Evolutionary conservation across 164 flowering plant species (phyloP), one percentile per base, ranked within the genome.

Genomic region (Taxillus chinensis): DNA sequence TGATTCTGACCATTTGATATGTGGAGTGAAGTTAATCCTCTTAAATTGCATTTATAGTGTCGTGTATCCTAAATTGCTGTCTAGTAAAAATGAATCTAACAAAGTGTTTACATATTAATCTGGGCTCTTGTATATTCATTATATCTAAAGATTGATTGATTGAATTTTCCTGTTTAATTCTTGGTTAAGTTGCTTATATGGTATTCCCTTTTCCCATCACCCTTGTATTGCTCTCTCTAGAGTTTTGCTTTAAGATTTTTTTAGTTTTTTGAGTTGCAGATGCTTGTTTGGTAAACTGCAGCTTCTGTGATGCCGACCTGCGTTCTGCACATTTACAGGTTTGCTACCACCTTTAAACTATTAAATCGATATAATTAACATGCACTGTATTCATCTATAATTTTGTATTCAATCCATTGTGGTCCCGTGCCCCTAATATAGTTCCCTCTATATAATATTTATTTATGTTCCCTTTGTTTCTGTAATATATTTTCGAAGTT

Each of bases 321-420:
- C 93, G 87, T 4, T 76, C 93, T 66, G 96, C 97, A 51, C 98
- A 92, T 67, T 69, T 92, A 57, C 97, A 92, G 93, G 96, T 90
- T 69, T 40, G 55, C 51, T 41, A 55, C 12, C 13, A 48, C 42
- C 39, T 16, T 42, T 57, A 7, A 15, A 38, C 43, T 41, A 62
- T 17, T 13, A 38, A 39, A 27, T 27, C 2, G 27, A 27, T 27
- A 27, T 27, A 27, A 27, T 27, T 27, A 27, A 27, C 27, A 27
- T 27, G 27, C 27, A 27, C 27, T 27, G 27, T 27, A 0, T 27
- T 27, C 27, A 27, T 27, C 27, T 27, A 27, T 27, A 27, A 27
- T 27, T 27, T 27, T 27, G 27, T 27, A 0, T 27, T 27, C 27
- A 27, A 27, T 27, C 27, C 27, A 27, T 27, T 27, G 27, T 27